phyloP scores from a whole-genome alignment of 2,329 filamentous ascomycete species.

The Venturiaceae sp. region DNA sequence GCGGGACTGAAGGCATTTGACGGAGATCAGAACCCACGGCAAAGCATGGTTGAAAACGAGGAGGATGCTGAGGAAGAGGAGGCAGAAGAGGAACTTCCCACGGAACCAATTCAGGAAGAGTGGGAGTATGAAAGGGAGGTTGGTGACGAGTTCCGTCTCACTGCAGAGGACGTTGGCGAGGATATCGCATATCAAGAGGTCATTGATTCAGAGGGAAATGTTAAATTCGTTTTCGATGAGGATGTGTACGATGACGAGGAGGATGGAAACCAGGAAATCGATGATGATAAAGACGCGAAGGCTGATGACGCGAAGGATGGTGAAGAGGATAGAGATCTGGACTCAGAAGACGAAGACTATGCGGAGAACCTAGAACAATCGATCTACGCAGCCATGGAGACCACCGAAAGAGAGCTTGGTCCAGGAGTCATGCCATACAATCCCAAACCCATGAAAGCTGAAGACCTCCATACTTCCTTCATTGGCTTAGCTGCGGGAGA shows the following conservation, averaged over 20 bases:
- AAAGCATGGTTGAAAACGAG: too few species aligned
- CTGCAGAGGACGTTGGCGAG: too few species aligned
- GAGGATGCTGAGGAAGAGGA: background rate
- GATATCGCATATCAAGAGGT: too few species aligned
- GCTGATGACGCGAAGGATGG: background rate
- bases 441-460: background rate
- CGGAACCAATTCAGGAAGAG: background rate
- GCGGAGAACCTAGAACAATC: background rate
- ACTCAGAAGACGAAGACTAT: background rate
- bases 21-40: too few species aligned
- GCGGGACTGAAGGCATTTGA: background rate
- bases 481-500: background rate
- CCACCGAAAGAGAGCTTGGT: background rate
- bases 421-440: background rate
- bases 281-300: background rate
- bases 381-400: background rate
- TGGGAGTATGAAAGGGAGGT: too few species aligned
- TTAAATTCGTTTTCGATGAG: too few species aligned
- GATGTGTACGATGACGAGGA: background rate
- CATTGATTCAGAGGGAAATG: background rate
- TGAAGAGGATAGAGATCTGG: background rate
- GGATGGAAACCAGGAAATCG: background rate
- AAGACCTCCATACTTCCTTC: background rate
- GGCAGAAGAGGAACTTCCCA: background rate
- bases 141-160: too few species aligned